Evolutionary conservation across 2,329 filamentous ascomycete species (phyloP).

Genomic region (Aspergillus sp.): DNA sequence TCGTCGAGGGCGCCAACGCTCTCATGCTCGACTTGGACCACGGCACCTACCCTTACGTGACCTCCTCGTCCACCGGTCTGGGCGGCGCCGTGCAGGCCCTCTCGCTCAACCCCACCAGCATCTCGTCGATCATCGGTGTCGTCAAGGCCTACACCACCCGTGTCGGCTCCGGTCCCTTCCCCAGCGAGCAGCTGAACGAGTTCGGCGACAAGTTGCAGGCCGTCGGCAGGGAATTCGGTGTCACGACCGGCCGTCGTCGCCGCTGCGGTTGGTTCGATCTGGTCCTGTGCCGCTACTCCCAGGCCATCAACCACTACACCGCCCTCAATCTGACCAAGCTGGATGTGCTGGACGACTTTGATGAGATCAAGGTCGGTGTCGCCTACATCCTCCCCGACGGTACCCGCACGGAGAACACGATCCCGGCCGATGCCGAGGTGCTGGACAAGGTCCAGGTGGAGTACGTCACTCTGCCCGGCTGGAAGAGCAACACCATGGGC

Average conservation of each 20-base stretch:
- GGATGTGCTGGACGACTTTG: conserved; percentile 62
- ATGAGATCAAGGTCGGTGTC: conserved; percentile 60
- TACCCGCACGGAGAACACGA: conserved; percentile 48
- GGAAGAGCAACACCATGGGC: conserved; percentile 60
- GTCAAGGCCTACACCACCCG: conserved; percentile 65
- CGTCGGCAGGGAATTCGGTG: conserved; percentile 55
- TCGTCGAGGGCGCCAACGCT: conserved; percentile 63
- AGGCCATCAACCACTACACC: conserved; percentile 53
- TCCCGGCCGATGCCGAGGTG: conserved; percentile 56
- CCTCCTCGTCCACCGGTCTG: conserved; percentile 47
- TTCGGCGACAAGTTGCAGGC: conserved; percentile 56
- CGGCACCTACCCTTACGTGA: conserved; percentile 51
- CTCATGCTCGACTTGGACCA: conserved; percentile 60
- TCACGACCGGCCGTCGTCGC: conserved; percentile 60
- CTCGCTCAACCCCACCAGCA: conserved; percentile 55
- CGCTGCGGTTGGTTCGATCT: conserved; percentile 66
- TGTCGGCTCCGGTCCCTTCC: conserved; percentile 60
- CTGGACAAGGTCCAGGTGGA: conserved; percentile 54
- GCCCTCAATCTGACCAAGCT: conserved; percentile 63
- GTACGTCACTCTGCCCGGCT: conserved; percentile 60
- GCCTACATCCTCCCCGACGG: conserved; percentile 54
- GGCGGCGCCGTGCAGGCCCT: conserved; percentile 56
- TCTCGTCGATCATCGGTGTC: conserved; percentile 60
- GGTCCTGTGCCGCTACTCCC: conserved; percentile 62
- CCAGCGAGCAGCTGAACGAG: conserved; percentile 59